These are phyloP conservation scores for Corchorus olitorius DNA, from an alignment of 345 rosid genomes.

Conservation along the genomic window DNA sequence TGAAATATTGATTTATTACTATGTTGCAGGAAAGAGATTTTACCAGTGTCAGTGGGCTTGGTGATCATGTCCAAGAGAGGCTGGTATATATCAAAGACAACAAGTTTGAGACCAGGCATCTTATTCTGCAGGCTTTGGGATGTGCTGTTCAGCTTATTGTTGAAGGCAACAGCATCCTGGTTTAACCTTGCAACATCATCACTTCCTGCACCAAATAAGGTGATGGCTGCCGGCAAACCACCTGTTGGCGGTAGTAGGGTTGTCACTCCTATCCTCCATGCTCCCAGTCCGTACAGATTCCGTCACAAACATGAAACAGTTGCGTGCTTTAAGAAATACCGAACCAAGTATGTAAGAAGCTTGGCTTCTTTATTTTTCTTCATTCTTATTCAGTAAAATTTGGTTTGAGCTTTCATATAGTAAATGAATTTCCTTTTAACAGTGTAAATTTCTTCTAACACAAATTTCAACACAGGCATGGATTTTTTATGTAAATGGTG, in stretches of 20 bases:
- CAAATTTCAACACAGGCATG: neutral
- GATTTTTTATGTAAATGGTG: neutral
- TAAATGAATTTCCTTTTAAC: neutral
- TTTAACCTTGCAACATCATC: slow-evolving; percentile 71
- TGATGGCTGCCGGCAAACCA: slow-evolving; percentile 88
- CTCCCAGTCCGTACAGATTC: slow-evolving; percentile 76
- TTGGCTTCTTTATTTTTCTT: neutral
- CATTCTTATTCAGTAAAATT: neutral
- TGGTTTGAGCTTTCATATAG: neutral
- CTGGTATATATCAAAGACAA: slow-evolving; percentile 71
- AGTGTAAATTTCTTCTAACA: neutral
- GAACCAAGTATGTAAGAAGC: too few species aligned
- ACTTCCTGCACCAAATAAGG: slow-evolving; percentile 77
- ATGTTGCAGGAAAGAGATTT: slow-evolving; percentile 24
- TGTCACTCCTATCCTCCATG: slow-evolving; percentile 81
- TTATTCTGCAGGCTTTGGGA: slow-evolving; percentile 51
- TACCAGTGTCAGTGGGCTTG: slow-evolving; percentile 72
- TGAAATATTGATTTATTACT: neutral
- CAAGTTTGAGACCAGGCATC: slow-evolving; percentile 79
- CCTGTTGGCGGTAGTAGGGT: slow-evolving; percentile 84
- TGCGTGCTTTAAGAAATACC: neutral
- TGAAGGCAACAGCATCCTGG: slow-evolving; percentile 68
- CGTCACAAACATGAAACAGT: slow-evolving; percentile 41
- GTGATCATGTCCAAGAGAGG: slow-evolving; percentile 75
- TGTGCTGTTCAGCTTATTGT: slow-evolving; percentile 65